Conservation (phyloP, 1,284 basidiomycete species). For the Fistulinella cinereoalba region DNA sequence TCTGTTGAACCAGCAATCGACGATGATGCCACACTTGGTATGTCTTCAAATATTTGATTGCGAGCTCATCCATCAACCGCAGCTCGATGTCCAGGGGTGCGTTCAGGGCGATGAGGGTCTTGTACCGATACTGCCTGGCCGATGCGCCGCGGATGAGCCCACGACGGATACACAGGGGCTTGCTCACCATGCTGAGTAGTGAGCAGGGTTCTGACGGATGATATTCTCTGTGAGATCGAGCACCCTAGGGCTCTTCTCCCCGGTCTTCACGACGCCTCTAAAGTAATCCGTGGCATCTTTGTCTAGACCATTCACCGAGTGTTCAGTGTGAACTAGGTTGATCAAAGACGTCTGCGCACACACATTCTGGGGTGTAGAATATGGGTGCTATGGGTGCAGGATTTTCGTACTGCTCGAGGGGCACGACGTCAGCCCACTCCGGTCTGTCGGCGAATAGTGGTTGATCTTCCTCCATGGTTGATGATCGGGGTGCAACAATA, state of each 20-base stretch:
- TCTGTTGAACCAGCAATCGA: slow-evolving; percentile 68
- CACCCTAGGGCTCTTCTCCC: slow-evolving; percentile 77
- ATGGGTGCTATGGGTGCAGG: slow-evolving; percentile 82
- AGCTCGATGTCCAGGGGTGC: slow-evolving; percentile 74
- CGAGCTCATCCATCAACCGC: slow-evolving; percentile 79
- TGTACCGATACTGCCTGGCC: slow-evolving; percentile 87
- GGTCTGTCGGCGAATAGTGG: slow-evolving; percentile 57
- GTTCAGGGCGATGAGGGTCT: slow-evolving; percentile 69
- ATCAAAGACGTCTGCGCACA: slow-evolving; percentile 34
- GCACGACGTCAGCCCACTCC: slow-evolving; percentile 78
- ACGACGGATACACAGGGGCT: slow-evolving; percentile 1
- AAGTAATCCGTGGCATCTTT: slow-evolving; percentile 92
- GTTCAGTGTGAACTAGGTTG: slow-evolving; percentile 8
- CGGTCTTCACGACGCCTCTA: slow-evolving; percentile 71
- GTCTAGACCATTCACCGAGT: slow-evolving; percentile 49
- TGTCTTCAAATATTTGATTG: slow-evolving; percentile 80
- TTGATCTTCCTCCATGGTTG: slow-evolving; percentile 17
- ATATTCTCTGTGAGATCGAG: slow-evolving; percentile 83
- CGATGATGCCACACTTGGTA: slow-evolving; percentile 99
- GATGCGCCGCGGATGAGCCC: not conserved
- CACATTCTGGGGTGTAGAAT: slow-evolving; percentile 84
- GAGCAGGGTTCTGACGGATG: slow-evolving; percentile 86
- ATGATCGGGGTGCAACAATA: too few relatives aligned
- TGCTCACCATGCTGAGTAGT: slow-evolving; percentile 89
- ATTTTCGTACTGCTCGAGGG: slow-evolving; percentile 79